Evolutionary conservation across 1,284 basidiomycete species (phyloP), one percentile per base, ranked within the genome.

Genomic region (Mycena citricolor): DNA sequence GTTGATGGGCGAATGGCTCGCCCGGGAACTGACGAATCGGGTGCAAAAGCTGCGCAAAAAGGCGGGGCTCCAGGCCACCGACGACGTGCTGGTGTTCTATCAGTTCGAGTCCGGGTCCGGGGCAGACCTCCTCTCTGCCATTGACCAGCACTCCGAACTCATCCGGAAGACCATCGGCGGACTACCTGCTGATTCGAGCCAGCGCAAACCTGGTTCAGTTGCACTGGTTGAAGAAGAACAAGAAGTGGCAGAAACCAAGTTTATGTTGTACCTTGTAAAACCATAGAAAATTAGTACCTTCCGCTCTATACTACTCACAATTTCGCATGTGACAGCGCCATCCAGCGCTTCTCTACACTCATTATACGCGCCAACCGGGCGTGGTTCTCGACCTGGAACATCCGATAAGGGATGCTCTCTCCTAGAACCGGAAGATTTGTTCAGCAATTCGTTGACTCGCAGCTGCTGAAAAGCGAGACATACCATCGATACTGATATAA

Each of bases 21-120:
- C 92, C 33, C 80, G 97, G 38, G 93, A 97, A 64, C 68, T 98
- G 52, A 88, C 90, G 55, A 97, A 97, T 60, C 87, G 95, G 41
- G 87, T 99, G 37, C 97, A 99, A 73, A 92, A 94, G 62, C 71
- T 98, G 55, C 79, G 97, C 55, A 99, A 99, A 72, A 92, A 94
- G 66, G 94, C 93, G 2, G 93, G 94, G 2, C 72, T 99, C 54
- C 91, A 94, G 64, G 86, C 94, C 20, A 94, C 93, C 10, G 97
- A 99, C 64, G 92, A 97, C 61, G 84, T 98, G 32, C 80, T 92
- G 45, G 81, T 97, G 31, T 95, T 86, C 69, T 95, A 95, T 71
- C 70, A 68, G 48, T 91, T 97, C 62, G 85, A 88, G 58, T 74
- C 78, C 12, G 86, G 82, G 14, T 61, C 76, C 21, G 83, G 86